A percentile compares a stretch with the other conserved stretches of the same genome.
Conservation (phyloP, 2,329 filamentous ascomycete species). For the Sarocladium kiliense region DNA sequence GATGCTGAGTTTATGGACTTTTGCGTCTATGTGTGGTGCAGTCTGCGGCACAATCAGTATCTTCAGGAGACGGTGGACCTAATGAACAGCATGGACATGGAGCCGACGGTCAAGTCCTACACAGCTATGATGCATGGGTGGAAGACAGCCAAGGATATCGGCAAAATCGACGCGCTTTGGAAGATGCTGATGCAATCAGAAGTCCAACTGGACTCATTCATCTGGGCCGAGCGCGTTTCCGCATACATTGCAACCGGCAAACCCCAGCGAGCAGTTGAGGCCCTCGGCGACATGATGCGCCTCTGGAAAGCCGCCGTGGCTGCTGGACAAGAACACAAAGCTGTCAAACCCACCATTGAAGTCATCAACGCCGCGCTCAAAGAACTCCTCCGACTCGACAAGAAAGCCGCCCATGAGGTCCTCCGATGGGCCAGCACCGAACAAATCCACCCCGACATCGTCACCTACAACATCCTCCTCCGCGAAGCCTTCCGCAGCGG, state of each 20-base stretch:
- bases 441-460: slow-evolving; percentile 50
- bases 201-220: slow-evolving; percentile 54
- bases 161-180: slow-evolving; percentile 65
- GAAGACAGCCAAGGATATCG: slow-evolving; percentile 49
- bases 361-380: slow-evolving; percentile 66
- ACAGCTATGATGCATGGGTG: slow-evolving; percentile 70
- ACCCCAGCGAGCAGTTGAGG: slow-evolving; percentile 51
- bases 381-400: slow-evolving; percentile 51
- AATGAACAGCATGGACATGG: slow-evolving; percentile 43
- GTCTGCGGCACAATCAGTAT: slow-evolving; percentile 21
- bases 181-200: slow-evolving; percentile 51
- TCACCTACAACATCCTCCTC: slow-evolving; percentile 68
- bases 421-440: slow-evolving; percentile 54
- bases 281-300: slow-evolving; percentile 60
- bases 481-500: slow-evolving; percentile 47
- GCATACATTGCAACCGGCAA: slow-evolving; percentile 55
- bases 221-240: slow-evolving; percentile 68
- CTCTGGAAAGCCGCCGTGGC: slow-evolving; percentile 46
- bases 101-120: slow-evolving; percentile 62
- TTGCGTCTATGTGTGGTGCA: slow-evolving; percentile 35
- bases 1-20: slow-evolving; percentile 32
- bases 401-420: slow-evolving; percentile 45
- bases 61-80: slow-evolving; percentile 32
- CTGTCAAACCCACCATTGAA: slow-evolving; percentile 55
- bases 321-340: slow-evolving; percentile 22